Evolutionary conservation across 768 basidiomycete species (phyloP).

Genomic region (Lactarius hengduanensis): DNA sequence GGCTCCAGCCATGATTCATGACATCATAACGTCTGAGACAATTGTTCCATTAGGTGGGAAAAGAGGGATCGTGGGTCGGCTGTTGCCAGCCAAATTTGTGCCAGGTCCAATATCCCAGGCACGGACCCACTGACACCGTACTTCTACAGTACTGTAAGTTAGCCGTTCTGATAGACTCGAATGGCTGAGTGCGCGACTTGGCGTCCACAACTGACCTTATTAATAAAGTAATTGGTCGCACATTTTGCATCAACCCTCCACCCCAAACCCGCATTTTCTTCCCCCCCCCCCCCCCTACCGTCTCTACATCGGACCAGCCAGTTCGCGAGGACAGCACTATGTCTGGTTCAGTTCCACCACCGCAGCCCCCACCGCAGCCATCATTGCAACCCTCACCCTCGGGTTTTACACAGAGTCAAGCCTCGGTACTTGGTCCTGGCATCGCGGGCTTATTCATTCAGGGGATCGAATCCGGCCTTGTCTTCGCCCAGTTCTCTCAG

Average conservation of each 20-base stretch:
- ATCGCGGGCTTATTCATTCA: slow-evolving; percentile 1
- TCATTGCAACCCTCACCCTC: not conserved
- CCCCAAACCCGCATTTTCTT: not conserved
- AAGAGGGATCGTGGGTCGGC: not conserved
- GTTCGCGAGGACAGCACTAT: too few relatives aligned
- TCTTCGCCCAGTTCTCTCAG: slow-evolving; percentile 1
- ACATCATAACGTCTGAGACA: not conserved
- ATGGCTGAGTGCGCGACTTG: not conserved
- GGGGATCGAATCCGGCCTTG: slow-evolving; percentile 8
- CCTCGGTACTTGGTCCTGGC: not conserved
- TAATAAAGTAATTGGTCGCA: not conserved
- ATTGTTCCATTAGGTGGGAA: not conserved
- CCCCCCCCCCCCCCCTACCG: too few relatives aligned
- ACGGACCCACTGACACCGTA: not conserved
- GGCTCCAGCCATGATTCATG: not conserved
- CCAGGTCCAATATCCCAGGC: not conserved
- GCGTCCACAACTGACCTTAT: not conserved
- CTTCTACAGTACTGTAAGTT: too few relatives aligned
- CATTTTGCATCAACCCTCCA: not conserved
- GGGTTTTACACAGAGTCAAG: not conserved
- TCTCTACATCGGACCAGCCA: not conserved
- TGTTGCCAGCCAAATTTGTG: not conserved
- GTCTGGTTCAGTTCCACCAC: not conserved
- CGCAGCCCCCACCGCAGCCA: not conserved
- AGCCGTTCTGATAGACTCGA: not conserved